Conservation (phyloP, 768 basidiomycete species). For the Auricularia heimuer region DNA sequence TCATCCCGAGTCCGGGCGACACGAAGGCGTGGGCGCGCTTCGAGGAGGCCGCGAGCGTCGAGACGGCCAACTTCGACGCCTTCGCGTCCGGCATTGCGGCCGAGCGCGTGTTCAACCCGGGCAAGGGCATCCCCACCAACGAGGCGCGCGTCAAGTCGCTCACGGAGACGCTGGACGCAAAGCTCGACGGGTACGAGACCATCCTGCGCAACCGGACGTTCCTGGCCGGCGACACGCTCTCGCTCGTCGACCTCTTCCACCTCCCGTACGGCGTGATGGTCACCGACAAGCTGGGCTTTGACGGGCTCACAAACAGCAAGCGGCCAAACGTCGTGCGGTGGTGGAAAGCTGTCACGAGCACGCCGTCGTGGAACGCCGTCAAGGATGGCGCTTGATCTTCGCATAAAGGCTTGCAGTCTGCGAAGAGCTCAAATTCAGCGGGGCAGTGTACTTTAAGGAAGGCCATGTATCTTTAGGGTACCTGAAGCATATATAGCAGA, state of each 20-base stretch:
- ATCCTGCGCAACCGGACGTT: constrained; percentile 46
- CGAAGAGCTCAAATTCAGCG: too few species aligned
- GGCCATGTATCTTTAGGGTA: too few species aligned
- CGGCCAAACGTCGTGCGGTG: constrained; percentile 26
- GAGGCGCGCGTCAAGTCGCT: constrained; percentile 4
- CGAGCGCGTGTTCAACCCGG: constrained; percentile 43
- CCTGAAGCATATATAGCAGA: too few species aligned
- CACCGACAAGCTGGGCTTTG: background rate
- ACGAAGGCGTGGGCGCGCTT: constrained; percentile 32
- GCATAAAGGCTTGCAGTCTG: too few species aligned
- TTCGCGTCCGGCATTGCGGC: constrained; percentile 30
- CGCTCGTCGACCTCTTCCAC: constrained; percentile 38
- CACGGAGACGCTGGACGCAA: constrained; percentile 22
- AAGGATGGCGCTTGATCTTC: constrained; percentile 24
- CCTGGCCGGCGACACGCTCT: constrained; percentile 43
- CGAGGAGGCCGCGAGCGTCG: constrained; percentile 41
- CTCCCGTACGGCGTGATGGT: constrained; percentile 28
- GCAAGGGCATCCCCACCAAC: background rate
- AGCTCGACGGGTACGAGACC: constrained; percentile 41
- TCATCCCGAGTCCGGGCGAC: constrained; percentile 36
- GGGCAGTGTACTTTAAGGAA: too few species aligned
- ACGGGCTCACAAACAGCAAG: background rate
- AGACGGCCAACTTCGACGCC: constrained; percentile 44
- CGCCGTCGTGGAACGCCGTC: constrained; percentile 39
- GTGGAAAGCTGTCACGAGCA: constrained; percentile 39